Evolutionary conservation across 805 yeast genomes (phyloP), one percentile per base, ranked within the genome.

Genomic region (Zygosaccharomyces lentus): DNA sequence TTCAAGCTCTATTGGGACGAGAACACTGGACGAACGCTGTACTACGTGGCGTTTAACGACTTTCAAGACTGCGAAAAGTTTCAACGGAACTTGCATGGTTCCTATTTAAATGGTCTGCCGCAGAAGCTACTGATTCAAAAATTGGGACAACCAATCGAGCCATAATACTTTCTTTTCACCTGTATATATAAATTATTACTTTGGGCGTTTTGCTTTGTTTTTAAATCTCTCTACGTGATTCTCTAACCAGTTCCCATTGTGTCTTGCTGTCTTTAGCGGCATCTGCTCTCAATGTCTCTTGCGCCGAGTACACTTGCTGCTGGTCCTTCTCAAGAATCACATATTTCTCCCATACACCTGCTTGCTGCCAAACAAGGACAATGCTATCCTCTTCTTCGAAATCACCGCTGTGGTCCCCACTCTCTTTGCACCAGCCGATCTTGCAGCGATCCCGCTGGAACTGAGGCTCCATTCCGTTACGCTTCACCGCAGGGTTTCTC

Each of bases 291-390:
- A 56, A 43, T 7, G 58, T 57, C 38, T 58, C 62, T 27, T 51
- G 50, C 2, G 55, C 53, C 1, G 56, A 34, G 42, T 49, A 57
- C 13, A 34, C 39, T 31, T 46, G 45, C 37, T 41, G 53, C 23
- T 51, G 58, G 29, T 65, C 68, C 46, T 69, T 75, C 54, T 82
- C 88, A 10, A 78, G 71, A 30, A 91, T 79, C 10, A 73, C 79
- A 62, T 85, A 91, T 61, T 85, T 87, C 61, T 91, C 97, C 96
- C 96, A 87, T 24, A 81, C 80, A 4, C 83, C 82, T 50, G 80
- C 74, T 34, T 69, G 66, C 47, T 77, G 75, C 96, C 97, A 89
- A 2, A 91, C 68, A 1, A 90, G 74, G 0, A 88, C 74, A 4
- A 91, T 67, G 9, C 84, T 73, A 51, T 81, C 87, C 52, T 86